Conservation (phyloP, 805 yeast species). For the Wickerhamia fluorescens region DNA sequence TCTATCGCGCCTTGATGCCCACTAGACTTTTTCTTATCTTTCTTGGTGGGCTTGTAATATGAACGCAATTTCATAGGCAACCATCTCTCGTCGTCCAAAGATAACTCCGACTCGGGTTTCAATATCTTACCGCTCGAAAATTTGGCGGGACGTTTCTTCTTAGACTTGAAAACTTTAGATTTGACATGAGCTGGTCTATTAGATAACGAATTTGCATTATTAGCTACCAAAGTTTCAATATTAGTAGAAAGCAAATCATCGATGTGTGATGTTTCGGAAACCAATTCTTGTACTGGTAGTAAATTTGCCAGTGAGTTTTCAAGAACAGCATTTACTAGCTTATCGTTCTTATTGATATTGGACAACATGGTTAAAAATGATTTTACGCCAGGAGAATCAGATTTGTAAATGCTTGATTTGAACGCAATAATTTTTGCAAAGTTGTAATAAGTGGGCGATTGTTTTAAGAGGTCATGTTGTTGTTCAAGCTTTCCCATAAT, state of each 20-base stretch:
- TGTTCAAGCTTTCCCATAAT: neutral
- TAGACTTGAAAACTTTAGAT: conserved; percentile 9
- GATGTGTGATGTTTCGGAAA: conserved; percentile 9
- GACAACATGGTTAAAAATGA: conserved; percentile 15
- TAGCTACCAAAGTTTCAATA: too few relatives aligned
- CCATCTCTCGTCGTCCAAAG: conserved; percentile 72
- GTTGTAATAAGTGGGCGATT: conserved; percentile 14
- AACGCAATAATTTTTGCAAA: conserved; percentile 25
- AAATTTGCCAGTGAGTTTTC: conserved; percentile 13
- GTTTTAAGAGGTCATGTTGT: neutral
- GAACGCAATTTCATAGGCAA: conserved; percentile 81
- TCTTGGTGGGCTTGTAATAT: conserved; percentile 71
- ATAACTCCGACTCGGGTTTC: conserved; percentile 17
- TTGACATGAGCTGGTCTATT: too few relatives aligned
- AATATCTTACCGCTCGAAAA: conserved; percentile 21
- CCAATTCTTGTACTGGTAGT: conserved; percentile 12
- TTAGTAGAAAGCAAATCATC: conserved; percentile 28
- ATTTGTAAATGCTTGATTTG: conserved; percentile 15
- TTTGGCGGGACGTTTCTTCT: conserved; percentile 21
- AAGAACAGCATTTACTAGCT: conserved; percentile 16
- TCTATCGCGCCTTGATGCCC: conserved; percentile 12
- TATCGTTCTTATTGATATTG: conserved; percentile 16
- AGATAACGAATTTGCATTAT: too few relatives aligned
- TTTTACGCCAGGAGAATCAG: conserved; percentile 7
- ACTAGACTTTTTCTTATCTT: conserved; percentile 29